Percentiles rank a stretch among this genome's conserved stretches.
phyloP scores from a whole-genome alignment of 1,284 basidiomycete genomes.

The Boletus semigastroideus region DNA sequence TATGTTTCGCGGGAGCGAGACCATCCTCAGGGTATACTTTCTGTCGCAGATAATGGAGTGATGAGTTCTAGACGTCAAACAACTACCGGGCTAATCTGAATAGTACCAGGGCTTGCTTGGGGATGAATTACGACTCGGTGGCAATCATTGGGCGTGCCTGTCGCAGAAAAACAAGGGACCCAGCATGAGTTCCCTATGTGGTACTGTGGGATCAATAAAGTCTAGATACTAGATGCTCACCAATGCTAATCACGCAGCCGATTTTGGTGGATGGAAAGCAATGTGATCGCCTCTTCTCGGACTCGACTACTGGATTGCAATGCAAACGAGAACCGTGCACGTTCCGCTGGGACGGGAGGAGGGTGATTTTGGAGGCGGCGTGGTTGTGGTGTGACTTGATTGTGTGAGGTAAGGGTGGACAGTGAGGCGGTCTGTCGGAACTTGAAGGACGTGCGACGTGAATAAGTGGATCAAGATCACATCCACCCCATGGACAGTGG shows the following conservation, averaged over 20 bases:
- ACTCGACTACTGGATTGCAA: not conserved
- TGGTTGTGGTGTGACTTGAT: too few relatives aligned
- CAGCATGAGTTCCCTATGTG: not conserved
- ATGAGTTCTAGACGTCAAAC: too few relatives aligned
- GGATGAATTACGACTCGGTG: not conserved
- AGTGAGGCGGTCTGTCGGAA: not conserved
- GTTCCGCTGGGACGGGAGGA: not conserved
- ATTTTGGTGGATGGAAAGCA: not conserved
- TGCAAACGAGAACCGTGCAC: not conserved
- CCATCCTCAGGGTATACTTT: too few relatives aligned
- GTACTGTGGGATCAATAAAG: not conserved
- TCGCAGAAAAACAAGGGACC: not conserved
- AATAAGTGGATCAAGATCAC: not conserved
- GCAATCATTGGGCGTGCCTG: not conserved
- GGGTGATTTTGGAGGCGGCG: too few relatives aligned
- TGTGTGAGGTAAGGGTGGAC: too few relatives aligned
- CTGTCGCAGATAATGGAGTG: too few relatives aligned
- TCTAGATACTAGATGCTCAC: not conserved
- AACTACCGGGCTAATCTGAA: too few relatives aligned
- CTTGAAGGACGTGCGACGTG: not conserved
- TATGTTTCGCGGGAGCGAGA: too few relatives aligned
- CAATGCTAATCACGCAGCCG: not conserved
- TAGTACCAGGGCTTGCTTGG: too few relatives aligned
- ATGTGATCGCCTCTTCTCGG: not conserved
- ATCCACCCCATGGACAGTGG: not conserved